phyloP scores from a whole-genome alignment of 495 filamentous ascomycete species.

The Aspergillus sparsus region DNA sequence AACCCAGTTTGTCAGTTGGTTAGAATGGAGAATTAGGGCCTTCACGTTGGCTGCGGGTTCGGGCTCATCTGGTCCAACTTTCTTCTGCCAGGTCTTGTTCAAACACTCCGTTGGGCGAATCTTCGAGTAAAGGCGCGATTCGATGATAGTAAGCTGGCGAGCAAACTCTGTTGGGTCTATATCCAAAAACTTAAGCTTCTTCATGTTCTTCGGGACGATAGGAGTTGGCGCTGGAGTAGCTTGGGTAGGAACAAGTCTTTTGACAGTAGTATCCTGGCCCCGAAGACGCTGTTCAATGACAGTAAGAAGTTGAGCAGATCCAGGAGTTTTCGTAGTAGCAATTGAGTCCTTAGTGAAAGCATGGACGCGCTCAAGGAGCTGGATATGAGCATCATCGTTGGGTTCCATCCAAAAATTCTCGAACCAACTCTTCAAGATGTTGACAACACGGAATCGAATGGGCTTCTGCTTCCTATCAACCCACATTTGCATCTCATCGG shows the following conservation, averaged over 20 bases:
- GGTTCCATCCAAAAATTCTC: slow-evolving; percentile 99
- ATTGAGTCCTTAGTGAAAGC: slow-evolving; percentile 89
- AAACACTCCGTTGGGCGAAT: slow-evolving; percentile 94
- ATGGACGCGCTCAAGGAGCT: slow-evolving; percentile 84
- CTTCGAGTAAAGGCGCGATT: slow-evolving; percentile 91
- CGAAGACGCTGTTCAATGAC: slow-evolving; percentile 83
- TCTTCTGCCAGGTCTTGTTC: slow-evolving; percentile 98
- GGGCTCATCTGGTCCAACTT: slow-evolving; percentile 74
- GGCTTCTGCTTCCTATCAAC: slow-evolving; percentile 91
- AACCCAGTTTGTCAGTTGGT: slow-evolving; percentile 98
- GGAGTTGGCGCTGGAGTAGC: slow-evolving; percentile 76
- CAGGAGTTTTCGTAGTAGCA: slow-evolving; percentile 87
- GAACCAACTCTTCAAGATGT: slow-evolving; percentile 97
- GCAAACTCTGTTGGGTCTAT: slow-evolving; percentile 96
- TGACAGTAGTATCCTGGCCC: slow-evolving; percentile 84
- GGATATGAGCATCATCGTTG: slow-evolving; percentile 75
- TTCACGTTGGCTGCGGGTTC: slow-evolving; percentile 95
- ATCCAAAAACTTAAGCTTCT: slow-evolving; percentile 97
- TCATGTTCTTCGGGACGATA: slow-evolving; percentile 98
- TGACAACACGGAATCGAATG: slow-evolving; percentile 93
- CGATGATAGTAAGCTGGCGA: slow-evolving; percentile 93
- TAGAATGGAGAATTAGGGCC: slow-evolving; percentile 93
- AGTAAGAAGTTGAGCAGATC: slow-evolving; percentile 74
- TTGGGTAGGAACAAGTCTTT: slow-evolving; percentile 82
- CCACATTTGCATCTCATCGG: slow-evolving; percentile 81